Percentiles rank a stretch among this genome's conserved stretches.
Evolutionary conservation across 306 rosid species (phyloP).

Genomic region (Rosa chinensis): DNA sequence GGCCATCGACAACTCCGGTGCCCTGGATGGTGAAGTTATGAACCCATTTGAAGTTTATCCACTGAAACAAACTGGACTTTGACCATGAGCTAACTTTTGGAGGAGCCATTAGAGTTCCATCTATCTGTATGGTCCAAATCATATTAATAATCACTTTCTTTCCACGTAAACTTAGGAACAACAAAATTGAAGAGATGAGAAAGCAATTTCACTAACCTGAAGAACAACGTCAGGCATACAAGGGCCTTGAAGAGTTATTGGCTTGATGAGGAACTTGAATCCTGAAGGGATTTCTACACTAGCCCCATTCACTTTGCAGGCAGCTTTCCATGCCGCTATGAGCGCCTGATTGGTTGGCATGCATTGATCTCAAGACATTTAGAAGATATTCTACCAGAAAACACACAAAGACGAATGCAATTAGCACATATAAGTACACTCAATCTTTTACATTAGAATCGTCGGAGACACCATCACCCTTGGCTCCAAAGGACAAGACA

Average conservation of each 20-base stretch:
- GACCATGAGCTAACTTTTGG: slow-evolving; percentile 70
- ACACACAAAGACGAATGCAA: slow-evolving; percentile 6
- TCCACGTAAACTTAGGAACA: not conserved
- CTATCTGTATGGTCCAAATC: slow-evolving; percentile 54
- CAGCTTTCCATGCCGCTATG: slow-evolving; percentile 75
- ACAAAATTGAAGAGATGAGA: slow-evolving; percentile 9
- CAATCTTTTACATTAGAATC: slow-evolving; percentile 60
- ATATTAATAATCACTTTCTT: slow-evolving; percentile 6
- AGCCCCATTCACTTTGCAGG: slow-evolving; percentile 68
- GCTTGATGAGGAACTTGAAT: slow-evolving; percentile 56
- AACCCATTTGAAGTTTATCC: slow-evolving; percentile 86
- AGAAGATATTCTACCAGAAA: not conserved
- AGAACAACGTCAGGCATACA: slow-evolving; percentile 76
- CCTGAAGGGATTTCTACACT: slow-evolving; percentile 63
- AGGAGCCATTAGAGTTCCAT: slow-evolving; percentile 81
- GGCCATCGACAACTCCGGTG: slow-evolving; percentile 78
- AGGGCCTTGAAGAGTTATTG: slow-evolving; percentile 81
- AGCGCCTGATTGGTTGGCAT: slow-evolving; percentile 58
- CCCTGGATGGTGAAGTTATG: slow-evolving; percentile 80
- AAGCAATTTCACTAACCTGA: slow-evolving; percentile 48
- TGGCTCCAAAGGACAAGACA: slow-evolving; percentile 73
- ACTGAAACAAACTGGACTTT: slow-evolving; percentile 65
- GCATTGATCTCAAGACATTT: slow-evolving; percentile 3
- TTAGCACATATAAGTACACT: not conserved
- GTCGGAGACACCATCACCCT: slow-evolving; percentile 75